phyloP scores from a whole-genome alignment of 129 eudicot species.

The Deinandra increscens region DNA sequence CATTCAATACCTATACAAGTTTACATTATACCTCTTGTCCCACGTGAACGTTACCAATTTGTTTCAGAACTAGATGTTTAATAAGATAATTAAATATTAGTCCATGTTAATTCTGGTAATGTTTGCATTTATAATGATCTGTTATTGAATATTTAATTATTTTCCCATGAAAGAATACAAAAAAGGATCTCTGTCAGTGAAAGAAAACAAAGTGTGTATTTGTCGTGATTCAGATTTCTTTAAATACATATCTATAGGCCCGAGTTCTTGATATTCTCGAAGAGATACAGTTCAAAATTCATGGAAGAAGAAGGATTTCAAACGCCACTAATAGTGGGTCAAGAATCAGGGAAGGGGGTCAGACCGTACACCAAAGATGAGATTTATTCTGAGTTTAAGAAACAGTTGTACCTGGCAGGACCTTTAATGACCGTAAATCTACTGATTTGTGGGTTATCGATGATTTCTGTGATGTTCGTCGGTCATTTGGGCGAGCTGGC shows the following conservation, averaged over 20 bases:
- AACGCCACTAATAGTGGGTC: constrained; percentile 35
- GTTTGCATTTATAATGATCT: no score
- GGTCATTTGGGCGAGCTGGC: constrained; percentile 86
- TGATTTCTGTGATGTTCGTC: constrained; percentile 81
- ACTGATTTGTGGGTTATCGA: constrained; percentile 44
- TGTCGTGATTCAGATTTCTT: neutral
- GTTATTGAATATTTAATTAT: no score
- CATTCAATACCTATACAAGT: no score
- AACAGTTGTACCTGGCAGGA: constrained; percentile 64
- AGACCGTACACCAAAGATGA: constrained; percentile 37
- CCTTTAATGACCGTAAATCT: constrained; percentile 63
- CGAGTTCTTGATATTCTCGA: neutral
- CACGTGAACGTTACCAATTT: no score
- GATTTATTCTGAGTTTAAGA: constrained; percentile 57
- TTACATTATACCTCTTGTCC: no score
- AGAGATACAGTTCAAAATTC: constrained; percentile 12
- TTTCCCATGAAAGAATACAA: neutral
- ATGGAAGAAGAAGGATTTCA: constrained; percentile 30
- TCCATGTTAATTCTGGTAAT: no score
- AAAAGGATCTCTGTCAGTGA: neutral
- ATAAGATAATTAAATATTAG: no score
- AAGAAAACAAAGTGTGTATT: neutral
- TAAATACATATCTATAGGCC: neutral
- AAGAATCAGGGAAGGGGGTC: constrained; percentile 15
- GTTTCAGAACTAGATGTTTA: no score